phyloP scores from a whole-genome alignment of 1,139 yeast genomes.

The Hemisphaericaspora xylanilytica region DNA sequence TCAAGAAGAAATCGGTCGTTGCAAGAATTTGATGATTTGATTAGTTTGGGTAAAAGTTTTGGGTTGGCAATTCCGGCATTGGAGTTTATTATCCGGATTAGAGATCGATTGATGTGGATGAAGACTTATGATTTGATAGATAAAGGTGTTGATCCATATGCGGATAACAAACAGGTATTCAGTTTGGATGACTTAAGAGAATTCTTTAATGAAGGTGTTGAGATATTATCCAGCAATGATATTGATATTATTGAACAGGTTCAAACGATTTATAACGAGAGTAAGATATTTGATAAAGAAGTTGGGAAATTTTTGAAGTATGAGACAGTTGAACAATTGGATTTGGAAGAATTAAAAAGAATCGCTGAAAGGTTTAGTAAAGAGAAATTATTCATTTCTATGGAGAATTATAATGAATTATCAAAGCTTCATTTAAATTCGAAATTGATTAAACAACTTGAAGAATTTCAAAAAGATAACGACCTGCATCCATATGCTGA shows the following conservation, averaged over 20 bases:
- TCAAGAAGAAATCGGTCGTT: slow-evolving; percentile 25
- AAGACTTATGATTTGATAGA: slow-evolving; percentile 32
- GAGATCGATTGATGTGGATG: slow-evolving; percentile 52
- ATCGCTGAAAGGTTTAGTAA: slow-evolving; percentile 25
- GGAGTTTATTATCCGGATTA: slow-evolving; percentile 45
- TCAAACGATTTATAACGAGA: slow-evolving; percentile 26
- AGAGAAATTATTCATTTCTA: slow-evolving; percentile 27
- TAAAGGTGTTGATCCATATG: slow-evolving; percentile 43
- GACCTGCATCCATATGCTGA: slow-evolving; percentile 22
- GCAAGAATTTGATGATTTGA: slow-evolving; percentile 46
- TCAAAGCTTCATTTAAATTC: slow-evolving; percentile 27
- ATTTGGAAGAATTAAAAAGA: slow-evolving; percentile 21
- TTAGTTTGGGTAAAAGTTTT: slow-evolving; percentile 55
- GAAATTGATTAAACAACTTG: slow-evolving; percentile 22
- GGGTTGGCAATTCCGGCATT: slow-evolving; percentile 57
- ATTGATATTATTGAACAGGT: slow-evolving; percentile 21
- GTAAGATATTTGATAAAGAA: slow-evolving; percentile 29
- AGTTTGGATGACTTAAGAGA: slow-evolving; percentile 34
- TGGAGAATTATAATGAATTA: slow-evolving; percentile 26
- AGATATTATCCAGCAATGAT: slow-evolving; percentile 31
- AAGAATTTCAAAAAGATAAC: slow-evolving; percentile 13
- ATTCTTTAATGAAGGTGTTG: slow-evolving; percentile 43
- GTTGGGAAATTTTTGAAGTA: slow-evolving; percentile 27
- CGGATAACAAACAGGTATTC: slow-evolving; percentile 36
- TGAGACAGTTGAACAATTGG: slow-evolving; percentile 25